Base-by-base conservation (phyloP, 805 yeast species). In the Candida manassasensis region DNA sequence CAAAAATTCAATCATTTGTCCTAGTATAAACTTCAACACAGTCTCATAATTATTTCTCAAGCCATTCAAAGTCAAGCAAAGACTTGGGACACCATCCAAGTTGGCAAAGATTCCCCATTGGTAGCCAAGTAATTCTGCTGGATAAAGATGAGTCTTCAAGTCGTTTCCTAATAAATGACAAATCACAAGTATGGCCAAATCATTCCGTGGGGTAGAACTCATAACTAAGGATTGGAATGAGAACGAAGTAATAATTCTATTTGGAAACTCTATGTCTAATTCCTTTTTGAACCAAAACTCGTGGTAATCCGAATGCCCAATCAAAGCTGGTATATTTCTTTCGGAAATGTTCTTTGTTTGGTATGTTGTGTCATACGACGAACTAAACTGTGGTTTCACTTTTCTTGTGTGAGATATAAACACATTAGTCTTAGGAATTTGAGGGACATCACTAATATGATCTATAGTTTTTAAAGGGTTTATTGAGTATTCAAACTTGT, bases 81-180 rank as follows among this genome's bases (percentile, higher is more conserved):
- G 49, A 5, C 80, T 71, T 1, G 70, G 66, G 34, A 70, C 75
- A 4, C 84, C 80, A 42, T 72, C 73, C 10, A 62, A 40, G 3
- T 81, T 75, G 0, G 86, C 73, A 24, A 55, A 60, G 0, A 82
- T 41, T 13, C 74, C 78, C 74, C 82, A 82, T 0, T 71, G 50
- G 46, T 69, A 79, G 1, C 79, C 77, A 7, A 79, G 39, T n/a
- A 66, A 49, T 37, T 78, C 75, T 1, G 79, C 67, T 1, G 74
- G 71, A 48, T 81, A 83, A 1, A 83, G 45, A 4, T 42, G 40
- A 4, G 59, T 51, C 16, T 67, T 53, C 0, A 81, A 46, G 10
- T 53, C 49, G 1, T 52, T 47, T 16, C 69, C 74, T 3, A 79
- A 42, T 3, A 77, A 35, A 32, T 75, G 77, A 7, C 70, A 62